Evolutionary conservation across 441 rosid species (phyloP).

Genomic region (Eutrema salsugineum): DNA sequence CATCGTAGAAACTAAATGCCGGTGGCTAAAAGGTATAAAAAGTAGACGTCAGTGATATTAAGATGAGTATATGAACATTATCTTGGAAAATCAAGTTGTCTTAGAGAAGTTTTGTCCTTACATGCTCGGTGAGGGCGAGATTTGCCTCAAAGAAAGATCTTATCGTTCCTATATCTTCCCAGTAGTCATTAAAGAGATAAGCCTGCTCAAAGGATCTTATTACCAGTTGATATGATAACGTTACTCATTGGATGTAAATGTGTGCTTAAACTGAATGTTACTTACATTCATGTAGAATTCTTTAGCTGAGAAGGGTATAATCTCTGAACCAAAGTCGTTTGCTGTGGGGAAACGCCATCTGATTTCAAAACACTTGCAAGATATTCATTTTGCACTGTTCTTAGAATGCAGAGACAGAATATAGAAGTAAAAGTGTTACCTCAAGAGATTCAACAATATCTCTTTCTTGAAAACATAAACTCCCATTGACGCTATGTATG

Average conservation of each 20-base stretch:
- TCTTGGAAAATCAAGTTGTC: not conserved
- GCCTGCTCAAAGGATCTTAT: conserved; percentile 50
- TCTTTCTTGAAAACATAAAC: conserved; percentile 94
- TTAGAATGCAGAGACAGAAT: not conserved
- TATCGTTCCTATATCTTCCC: conserved; percentile 97
- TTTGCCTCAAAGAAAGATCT: conserved; percentile 92
- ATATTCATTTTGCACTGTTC: not conserved
- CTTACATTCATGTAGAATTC: conserved; percentile 67
- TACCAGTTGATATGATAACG: not conserved
- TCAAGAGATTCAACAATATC: conserved; percentile 79
- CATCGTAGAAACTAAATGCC: conserved; percentile 88
- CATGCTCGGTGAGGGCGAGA: conserved; percentile 90
- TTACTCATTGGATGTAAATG: not conserved
- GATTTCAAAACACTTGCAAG: conserved; percentile 14
- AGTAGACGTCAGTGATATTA: conserved; percentile 4
- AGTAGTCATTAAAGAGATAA: conserved; percentile 85
- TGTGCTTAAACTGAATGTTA: conserved; percentile 14
- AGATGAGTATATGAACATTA: not conserved
- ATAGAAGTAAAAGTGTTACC: conserved; percentile 41
- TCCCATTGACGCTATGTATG: conserved; percentile 98
- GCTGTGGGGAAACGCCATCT: conserved; percentile 99
- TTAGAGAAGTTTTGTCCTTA: conserved; percentile 27
- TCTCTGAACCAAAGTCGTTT: conserved; percentile 78
- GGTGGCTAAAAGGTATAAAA: conserved; percentile 56
- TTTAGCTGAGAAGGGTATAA: conserved; percentile 87